Evolutionary conservation across 352 stramenopile species (phyloP).

Genomic region (Elongisporangium prolatum): DNA sequence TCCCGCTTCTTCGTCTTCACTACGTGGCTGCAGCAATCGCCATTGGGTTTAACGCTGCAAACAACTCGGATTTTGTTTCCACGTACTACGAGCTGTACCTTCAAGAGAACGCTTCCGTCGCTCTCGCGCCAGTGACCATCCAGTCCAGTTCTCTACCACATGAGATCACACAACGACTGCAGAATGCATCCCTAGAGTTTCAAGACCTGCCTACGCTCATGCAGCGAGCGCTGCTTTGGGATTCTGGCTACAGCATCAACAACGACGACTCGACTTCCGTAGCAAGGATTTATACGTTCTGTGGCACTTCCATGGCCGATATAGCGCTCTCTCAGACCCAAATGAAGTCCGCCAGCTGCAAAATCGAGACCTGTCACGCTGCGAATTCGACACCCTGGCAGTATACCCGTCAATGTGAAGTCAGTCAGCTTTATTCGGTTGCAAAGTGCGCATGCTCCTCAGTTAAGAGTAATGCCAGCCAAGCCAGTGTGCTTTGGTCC

Average conservation of each 20-base stretch:
- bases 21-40: neutral
- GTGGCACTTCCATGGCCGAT: conserved; percentile 26
- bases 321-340: conserved; percentile 16
- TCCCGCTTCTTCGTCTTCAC: neutral
- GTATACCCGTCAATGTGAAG: neutral
- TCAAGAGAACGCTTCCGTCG: neutral
- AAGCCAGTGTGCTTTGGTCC: neutral
- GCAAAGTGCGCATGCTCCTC: neutral
- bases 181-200: conserved; percentile 12
- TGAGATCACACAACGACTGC: conserved; percentile 16
- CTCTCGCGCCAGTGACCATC: neutral
- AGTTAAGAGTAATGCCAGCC: neutral
- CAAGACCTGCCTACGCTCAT: conserved; percentile 19
- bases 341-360: neutral
- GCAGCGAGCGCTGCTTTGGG: conserved; percentile 31
- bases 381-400: neutral
- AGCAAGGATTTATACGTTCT: conserved; percentile 17
- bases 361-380: neutral
- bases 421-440: neutral
- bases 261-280: conserved; percentile 6
- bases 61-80: neutral
- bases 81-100: neutral
- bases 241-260: conserved; percentile 20
- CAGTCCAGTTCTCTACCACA: conserved; percentile 5
- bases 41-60: neutral